These are phyloP conservation scores for Pyrenophora tritici-repentis DNA, from an alignment of 2,329 filamentous ascomycete genomes.

Conservation along the genomic window DNA sequence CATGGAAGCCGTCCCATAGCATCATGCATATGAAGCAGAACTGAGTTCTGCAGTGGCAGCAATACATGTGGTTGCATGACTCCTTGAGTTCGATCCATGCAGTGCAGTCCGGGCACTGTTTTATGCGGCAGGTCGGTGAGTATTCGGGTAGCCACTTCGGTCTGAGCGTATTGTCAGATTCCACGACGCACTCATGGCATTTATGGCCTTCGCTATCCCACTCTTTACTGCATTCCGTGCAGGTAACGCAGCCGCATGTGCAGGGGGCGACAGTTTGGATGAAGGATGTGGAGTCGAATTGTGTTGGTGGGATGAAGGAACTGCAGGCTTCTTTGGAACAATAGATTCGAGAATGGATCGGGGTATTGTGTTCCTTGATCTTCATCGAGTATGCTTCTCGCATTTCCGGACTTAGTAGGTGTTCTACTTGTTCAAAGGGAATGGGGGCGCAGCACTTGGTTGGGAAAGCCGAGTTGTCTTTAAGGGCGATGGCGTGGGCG, in stretches of 20 bases:
- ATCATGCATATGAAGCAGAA: constrained; percentile 24
- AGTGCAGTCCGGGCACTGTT: constrained; percentile 17
- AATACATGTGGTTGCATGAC: constrained; percentile 23
- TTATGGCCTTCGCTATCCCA: constrained; percentile 5
- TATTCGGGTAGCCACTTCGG: constrained; percentile 20
- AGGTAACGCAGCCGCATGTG: constrained; percentile 6
- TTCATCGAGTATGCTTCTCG: background rate
- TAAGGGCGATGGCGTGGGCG: background rate
- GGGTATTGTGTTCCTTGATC: constrained; percentile 1
- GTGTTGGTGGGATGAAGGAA: background rate
- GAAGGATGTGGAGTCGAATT: background rate
- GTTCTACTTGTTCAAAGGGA: background rate
- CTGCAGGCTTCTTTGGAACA: constrained; percentile 4
- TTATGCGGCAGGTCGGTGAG: constrained; percentile 11
- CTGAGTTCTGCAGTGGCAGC: constrained; percentile 5
- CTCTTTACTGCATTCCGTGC: constrained; percentile 6
- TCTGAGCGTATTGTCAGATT: background rate
- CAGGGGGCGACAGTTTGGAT: background rate
- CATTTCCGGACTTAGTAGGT: constrained; percentile 1
- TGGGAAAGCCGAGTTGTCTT: constrained; percentile 1
- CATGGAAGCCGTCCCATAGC: constrained; percentile 3
- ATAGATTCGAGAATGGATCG: background rate
- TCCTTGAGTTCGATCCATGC: constrained; percentile 19
- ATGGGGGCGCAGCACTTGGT: constrained; percentile 4
- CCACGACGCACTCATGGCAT: background rate